phyloP scores from a whole-genome alignment of 768 basidiomycete genomes.

The Termitomyces eurrhizus region DNA sequence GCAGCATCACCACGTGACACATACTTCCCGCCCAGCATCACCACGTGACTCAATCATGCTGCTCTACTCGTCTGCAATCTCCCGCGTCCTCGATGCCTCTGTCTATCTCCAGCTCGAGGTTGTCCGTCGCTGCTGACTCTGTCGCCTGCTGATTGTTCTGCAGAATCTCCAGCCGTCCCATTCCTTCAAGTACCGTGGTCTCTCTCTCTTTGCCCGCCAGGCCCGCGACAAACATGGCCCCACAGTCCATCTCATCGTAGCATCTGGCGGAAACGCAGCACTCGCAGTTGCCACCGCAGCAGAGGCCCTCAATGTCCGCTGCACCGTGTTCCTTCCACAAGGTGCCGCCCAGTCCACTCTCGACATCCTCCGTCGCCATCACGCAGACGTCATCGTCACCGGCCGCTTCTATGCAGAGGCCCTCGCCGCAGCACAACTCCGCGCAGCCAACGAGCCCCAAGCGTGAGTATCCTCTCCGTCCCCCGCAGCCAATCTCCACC shows the following conservation, averaged over 20 bases:
- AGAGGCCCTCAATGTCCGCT: slow-evolving; percentile 46
- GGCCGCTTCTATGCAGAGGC: slow-evolving; percentile 61
- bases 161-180: slow-evolving; percentile 70
- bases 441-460: slow-evolving; percentile 39
- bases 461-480: slow-evolving; percentile 40
- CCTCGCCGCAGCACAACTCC: slow-evolving; percentile 42
- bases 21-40: too few relatives aligned
- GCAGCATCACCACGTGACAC: slow-evolving; percentile 29
- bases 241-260: slow-evolving; percentile 58
- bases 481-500: not conserved
- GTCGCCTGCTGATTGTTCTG: not conserved
- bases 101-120: slow-evolving; percentile 77
- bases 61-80: slow-evolving; percentile 56
- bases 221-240: slow-evolving; percentile 48
- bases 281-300: slow-evolving; percentile 67
- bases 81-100: slow-evolving; percentile 42
- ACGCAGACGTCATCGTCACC: slow-evolving; percentile 53
- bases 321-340: slow-evolving; percentile 66
- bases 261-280: slow-evolving; percentile 82
- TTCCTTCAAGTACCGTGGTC: slow-evolving; percentile 76
- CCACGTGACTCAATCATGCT: slow-evolving; percentile 45
- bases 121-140: not conserved
- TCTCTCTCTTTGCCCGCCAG: slow-evolving; percentile 57
- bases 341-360: slow-evolving; percentile 47
- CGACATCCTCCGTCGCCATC: slow-evolving; percentile 45